Base-by-base conservation (phyloP, 805 yeast genomes). In the Diddensiella santjacobensis region DNA sequence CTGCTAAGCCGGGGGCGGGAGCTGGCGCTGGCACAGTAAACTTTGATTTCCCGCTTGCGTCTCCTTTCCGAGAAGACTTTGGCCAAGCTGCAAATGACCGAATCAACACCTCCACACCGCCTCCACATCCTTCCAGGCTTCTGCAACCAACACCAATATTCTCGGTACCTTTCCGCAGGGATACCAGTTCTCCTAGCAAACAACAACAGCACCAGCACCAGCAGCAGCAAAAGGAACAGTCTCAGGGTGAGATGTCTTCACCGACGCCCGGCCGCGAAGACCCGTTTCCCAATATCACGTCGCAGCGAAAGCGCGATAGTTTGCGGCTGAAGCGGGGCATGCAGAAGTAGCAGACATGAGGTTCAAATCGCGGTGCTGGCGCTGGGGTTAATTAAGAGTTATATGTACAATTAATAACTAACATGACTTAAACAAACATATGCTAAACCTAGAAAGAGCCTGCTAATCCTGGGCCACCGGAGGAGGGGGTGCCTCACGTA, bases 251-350 rank as follows among this genome's bases (percentile, higher is more conserved):
- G 20, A 8, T 8, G 18, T 17, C 10, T 17, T 35, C 36, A 10
- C 43, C 43, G 8, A 40, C 43, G 4, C 43, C 43, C 10, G 46
- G 33, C 30, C 40, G 40, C 10, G 23, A 18, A 3, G 47, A 53
- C 26, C 56, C 52, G 18, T 44, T 44, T 37, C 48, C 50, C 55
- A 75, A 76, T 52, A 74, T 70, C 23, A 77, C 80, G 1, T 71
- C 75, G 22, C 73, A 72, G 52, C 66, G 81, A 51, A 77, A 77
- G 59, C 71, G 81, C 55, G 80, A 77, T 52, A 71, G 77, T 53
- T 58, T 77, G 52, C 72, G 76, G 49, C 59, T 75, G 57, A 77
- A 77, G 58, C 71, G 80, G 57, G 67, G 67, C 45, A 55, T 55
- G 41, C 48, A 48, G 29, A 17, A 42, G 40, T 22, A 5, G n/a